These are phyloP conservation scores for Tranzscheliella williamsii DNA, from an alignment of 1,284 basidiomycete species.

Conservation along the genomic window DNA sequence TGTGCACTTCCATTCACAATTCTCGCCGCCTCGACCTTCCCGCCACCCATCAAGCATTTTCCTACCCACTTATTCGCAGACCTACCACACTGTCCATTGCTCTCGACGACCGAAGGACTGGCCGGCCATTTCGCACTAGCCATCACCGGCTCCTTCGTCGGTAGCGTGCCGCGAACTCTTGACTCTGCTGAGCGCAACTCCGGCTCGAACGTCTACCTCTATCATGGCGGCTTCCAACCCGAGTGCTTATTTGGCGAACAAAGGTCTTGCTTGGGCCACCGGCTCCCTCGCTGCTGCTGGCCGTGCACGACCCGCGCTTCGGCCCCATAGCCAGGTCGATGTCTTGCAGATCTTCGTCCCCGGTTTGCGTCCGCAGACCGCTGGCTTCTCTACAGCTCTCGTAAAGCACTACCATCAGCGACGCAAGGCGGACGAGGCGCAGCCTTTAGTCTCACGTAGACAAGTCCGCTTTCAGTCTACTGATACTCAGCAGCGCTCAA, in stretches of 20 bases:
- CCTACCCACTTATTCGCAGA: no score
- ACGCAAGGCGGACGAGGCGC: constrained; percentile 22
- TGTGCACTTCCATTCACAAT: no score
- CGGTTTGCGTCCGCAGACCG: constrained; percentile 10
- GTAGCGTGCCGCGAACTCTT: no score
- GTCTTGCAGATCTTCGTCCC: constrained; percentile 41
- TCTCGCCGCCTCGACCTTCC: no score
- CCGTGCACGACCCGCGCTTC: constrained; percentile 13
- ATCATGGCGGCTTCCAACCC: constrained; percentile 19
- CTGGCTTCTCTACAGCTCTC: constrained; percentile 27
- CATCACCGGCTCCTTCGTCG: no score
- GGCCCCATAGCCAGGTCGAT: constrained; percentile 22
- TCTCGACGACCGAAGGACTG: no score
- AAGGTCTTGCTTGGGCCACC: constrained; percentile 35
- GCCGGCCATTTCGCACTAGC: no score
- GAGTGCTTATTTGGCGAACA: constrained; percentile 19
- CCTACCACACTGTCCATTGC: no score
- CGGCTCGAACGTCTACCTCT: no score
- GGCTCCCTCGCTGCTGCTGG: constrained; percentile 29
- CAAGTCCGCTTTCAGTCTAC: constrained; percentile 33
- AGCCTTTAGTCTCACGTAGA: constrained; percentile 5
- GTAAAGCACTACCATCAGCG: constrained; percentile 32
- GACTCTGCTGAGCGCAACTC: no score
- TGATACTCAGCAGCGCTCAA: constrained; percentile 18
- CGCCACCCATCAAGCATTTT: no score